Conservation (phyloP, 805 yeast species). For the Maudiozyma turicensis region DNA sequence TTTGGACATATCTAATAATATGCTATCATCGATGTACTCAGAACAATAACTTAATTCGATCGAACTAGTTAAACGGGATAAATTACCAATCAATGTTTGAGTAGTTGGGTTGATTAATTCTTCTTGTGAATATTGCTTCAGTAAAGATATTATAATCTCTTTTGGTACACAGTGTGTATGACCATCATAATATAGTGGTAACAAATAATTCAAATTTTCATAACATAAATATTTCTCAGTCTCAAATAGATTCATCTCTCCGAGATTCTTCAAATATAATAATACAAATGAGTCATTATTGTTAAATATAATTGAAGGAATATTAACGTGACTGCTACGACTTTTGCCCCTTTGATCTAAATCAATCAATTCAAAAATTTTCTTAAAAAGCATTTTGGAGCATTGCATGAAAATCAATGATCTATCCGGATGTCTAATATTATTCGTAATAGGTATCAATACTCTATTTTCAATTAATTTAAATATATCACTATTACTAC, state of each 20-base stretch:
- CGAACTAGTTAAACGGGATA: neutral
- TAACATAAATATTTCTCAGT: slow-evolving; percentile 1
- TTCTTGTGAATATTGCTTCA: slow-evolving; percentile 2
- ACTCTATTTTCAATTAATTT: slow-evolving; percentile 1
- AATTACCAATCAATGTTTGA: neutral
- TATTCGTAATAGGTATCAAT: neutral
- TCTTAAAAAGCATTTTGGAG: slow-evolving; percentile 10
- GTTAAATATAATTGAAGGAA: neutral
- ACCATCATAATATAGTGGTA: slow-evolving; percentile 5
- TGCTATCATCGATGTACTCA: neutral
- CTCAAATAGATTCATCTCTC: neutral
- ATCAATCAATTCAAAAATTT: neutral
- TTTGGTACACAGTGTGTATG: neutral
- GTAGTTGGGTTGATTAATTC: neutral
- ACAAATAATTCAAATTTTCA: slow-evolving; percentile 5
- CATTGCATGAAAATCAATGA: slow-evolving; percentile 8
- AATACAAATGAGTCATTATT: neutral
- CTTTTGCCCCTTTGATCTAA: slow-evolving; percentile 6
- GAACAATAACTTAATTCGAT: neutral
- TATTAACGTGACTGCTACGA: neutral
- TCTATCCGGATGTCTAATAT: neutral
- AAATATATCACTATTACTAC: neutral
- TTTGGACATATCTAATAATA: slow-evolving; percentile 4
- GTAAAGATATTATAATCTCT: slow-evolving; percentile 2
- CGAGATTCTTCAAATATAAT: neutral